Evolutionary conservation across 129 eudicot species (phyloP).

Genomic region (Pseudognaphalium luteoalbum): DNA sequence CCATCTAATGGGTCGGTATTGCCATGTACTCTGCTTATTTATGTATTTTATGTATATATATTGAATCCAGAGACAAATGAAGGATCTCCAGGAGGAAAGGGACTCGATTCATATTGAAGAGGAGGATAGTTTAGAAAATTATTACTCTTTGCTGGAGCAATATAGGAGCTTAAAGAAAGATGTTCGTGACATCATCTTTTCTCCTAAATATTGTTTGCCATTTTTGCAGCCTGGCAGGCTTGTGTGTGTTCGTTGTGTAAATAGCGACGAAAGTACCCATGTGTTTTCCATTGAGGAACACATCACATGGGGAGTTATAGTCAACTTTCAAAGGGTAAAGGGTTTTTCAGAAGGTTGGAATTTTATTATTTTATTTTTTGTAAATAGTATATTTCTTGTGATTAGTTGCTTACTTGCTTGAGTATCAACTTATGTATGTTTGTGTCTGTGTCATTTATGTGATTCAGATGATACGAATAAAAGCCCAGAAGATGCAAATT

Average conservation of each 20-base stretch:
- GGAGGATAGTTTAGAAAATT: slow-evolving; percentile 86
- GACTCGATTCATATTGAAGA: slow-evolving; percentile 81
- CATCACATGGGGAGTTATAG: slow-evolving; percentile 93
- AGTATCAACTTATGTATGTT: background rate
- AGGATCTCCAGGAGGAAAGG: slow-evolving; percentile 75
- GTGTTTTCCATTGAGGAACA: slow-evolving; percentile 73
- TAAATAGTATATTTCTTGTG: background rate
- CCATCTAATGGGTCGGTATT: background rate
- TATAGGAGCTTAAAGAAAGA: slow-evolving; percentile 73
- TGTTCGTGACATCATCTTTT: slow-evolving; percentile 68
- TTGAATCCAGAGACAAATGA: slow-evolving; percentile 75
- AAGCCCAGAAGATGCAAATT: slow-evolving; percentile 92
- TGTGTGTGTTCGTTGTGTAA: slow-evolving; percentile 60
- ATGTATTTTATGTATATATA: slow-evolving; percentile 12
- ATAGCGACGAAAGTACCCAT: slow-evolving; percentile 42
- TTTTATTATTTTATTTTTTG: background rate
- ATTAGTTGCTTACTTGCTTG: background rate
- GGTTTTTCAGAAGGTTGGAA: slow-evolving; percentile 73
- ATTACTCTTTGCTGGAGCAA: slow-evolving; percentile 78
- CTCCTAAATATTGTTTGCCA: slow-evolving; percentile 92
- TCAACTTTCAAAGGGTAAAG: slow-evolving; percentile 81
- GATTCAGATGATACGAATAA: slow-evolving; percentile 69
- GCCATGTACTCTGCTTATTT: background rate
- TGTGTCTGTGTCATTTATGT: slow-evolving; percentile 14
- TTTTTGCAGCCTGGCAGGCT: slow-evolving; percentile 99